Percentiles rank a stretch among this genome's conserved stretches.
Conservation (phyloP, 2,329 filamentous ascomycete species). For the Fusarium liriodendri region DNA sequence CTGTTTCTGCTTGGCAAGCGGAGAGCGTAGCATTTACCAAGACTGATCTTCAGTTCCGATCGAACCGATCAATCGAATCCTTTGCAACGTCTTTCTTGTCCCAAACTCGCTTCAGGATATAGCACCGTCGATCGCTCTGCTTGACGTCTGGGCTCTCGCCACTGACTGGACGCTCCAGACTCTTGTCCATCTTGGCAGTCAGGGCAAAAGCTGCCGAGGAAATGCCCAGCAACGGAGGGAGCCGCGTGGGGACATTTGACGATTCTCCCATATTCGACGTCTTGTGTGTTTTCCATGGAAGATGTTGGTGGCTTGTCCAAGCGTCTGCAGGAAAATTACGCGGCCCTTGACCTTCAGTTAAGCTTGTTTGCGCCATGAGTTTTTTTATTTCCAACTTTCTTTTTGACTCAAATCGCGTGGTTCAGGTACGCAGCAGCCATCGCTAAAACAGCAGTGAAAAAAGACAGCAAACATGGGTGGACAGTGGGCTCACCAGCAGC, state of each 20-base stretch:
- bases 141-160: neutral
- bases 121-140: neutral
- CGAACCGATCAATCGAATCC: slow-evolving; percentile 6
- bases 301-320: neutral
- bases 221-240: neutral
- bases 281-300: neutral
- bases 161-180: neutral
- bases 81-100: neutral
- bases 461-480: neutral
- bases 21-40: slow-evolving; percentile 1
- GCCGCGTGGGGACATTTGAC: neutral
- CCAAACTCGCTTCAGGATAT: neutral
- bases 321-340: neutral
- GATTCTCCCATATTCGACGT: neutral
- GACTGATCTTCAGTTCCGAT: neutral
- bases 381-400: neutral
- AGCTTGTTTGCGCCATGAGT: slow-evolving; percentile 33
- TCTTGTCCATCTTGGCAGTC: neutral
- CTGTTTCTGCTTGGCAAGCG: neutral
- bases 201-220: neutral
- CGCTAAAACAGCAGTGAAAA: neutral
- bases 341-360: slow-evolving; percentile 21
- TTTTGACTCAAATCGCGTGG: neutral
- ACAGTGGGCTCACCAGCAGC: neutral
- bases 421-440: neutral